Evolutionary conservation across 805 yeast species (phyloP), one percentile per base, ranked within the genome.

Genomic region (Candida coleopterorum): DNA sequence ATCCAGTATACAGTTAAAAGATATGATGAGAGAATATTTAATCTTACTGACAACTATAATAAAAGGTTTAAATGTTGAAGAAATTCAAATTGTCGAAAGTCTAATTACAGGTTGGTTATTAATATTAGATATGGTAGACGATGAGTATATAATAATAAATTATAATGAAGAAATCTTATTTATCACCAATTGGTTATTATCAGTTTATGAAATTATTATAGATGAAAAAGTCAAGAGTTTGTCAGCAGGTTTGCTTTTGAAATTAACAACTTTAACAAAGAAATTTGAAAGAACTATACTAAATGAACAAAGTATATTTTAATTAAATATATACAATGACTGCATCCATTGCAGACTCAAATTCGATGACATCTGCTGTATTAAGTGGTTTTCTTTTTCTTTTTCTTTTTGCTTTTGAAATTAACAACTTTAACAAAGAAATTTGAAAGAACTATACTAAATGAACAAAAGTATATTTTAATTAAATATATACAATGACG

Each of bases 11-110:
- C 71, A 74, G 29, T 49, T 77, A 17, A 52, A 59, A 1, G 84
- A 75, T 25, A 80, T 84, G 85, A 62, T 74, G 2, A 50, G 58
- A 2, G 88, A 81, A 43, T 55, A 70, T 37, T 42, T 81, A 6
- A 45, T 54, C 1, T 50, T 76, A n/a, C 42, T 52, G 5, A 43
- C 42, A 1, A 58, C 62, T 1, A 25, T 60, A 1, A 35, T 47
- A n/a, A 46, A 41, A 20, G 41, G 32, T 16, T 39, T 53, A 2
- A 35, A 25, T 1, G n/a, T 47, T 6, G 66, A 61, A 6, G 57
- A 65, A 37, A 20, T 61, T 7, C 68, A 53, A 38, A 46, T 60
- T 7, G 48, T 64, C 2, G 73, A 67, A 33, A 64, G 69, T 37
- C 35, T 63, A 6, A 55, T 58, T 4, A 67, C 72, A 1, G 69